Evolutionary conservation across 2,329 filamentous ascomycete species (phyloP).

Genomic region (Penicillium fuscoglaucum): DNA sequence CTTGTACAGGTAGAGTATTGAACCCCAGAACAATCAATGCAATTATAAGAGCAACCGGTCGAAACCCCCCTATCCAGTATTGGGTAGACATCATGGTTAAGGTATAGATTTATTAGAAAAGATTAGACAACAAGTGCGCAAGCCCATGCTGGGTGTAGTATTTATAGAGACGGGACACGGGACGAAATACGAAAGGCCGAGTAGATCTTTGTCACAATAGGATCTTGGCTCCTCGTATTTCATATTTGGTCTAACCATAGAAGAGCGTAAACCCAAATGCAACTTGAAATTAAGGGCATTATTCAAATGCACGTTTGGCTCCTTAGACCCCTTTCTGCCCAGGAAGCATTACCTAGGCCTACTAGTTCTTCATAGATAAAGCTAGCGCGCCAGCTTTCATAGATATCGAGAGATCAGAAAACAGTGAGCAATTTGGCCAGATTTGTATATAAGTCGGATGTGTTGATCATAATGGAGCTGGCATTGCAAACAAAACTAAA

Average conservation of each 20-base stretch:
- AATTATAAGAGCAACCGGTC: background rate
- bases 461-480: background rate
- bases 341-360: no score
- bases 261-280: background rate
- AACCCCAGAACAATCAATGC: background rate
- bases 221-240: constrained; percentile 2
- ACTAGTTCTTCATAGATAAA: no score
- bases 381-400: no score
- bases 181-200: background rate
- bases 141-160: background rate
- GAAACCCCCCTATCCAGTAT: background rate
- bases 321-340: no score
- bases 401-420: no score
- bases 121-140: background rate
- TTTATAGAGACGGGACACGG: background rate
- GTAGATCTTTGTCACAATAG: background rate
- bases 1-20: constrained; percentile 1
- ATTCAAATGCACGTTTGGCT: background rate
- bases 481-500: background rate
- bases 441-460: no score
- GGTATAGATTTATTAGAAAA: background rate
- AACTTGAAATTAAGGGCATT: background rate
- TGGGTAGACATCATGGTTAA: background rate
- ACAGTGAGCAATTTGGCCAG: no score
- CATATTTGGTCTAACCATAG: background rate